These are phyloP conservation scores for Trapa bicornis DNA, from an alignment of 345 rosid genomes.

Conservation along the genomic window DNA sequence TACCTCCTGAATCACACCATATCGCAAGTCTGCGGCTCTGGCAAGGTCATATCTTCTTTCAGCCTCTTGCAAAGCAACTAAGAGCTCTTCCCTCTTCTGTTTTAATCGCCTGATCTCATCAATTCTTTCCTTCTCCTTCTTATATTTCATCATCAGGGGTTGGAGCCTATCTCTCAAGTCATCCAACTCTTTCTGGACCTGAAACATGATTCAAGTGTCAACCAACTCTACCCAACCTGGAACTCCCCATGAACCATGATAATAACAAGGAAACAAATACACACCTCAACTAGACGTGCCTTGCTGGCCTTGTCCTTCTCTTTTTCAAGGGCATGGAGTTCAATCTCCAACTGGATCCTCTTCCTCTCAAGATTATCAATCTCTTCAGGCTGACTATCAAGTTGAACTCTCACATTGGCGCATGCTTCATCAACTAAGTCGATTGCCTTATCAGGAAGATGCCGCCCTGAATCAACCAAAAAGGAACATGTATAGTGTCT, in stretches of 20 bases:
- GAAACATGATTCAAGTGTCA: constrained; percentile 5
- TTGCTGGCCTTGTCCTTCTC: constrained; percentile 94
- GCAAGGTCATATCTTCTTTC: constrained; percentile 84
- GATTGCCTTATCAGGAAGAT: constrained; percentile 85
- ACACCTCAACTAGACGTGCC: constrained; percentile 71
- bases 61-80: constrained; percentile 66
- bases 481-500: background rate
- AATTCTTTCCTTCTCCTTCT: constrained; percentile 76
- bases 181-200: constrained; percentile 86
- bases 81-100: constrained; percentile 71
- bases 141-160: constrained; percentile 77
- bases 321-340: constrained; percentile 78
- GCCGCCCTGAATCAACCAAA: constrained; percentile 42
- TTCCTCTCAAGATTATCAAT: constrained; percentile 81
- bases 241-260: background rate
- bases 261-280: constrained; percentile 3
- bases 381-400: constrained; percentile 94
- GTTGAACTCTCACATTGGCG: constrained; percentile 90
- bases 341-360: constrained; percentile 79
- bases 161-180: constrained; percentile 86
- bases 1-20: constrained; percentile 76
- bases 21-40: constrained; percentile 76
- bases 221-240: background rate
- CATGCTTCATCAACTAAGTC: constrained; percentile 94
- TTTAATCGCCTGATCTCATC: constrained; percentile 77